Evolutionary conservation across 768 basidiomycete species (phyloP), one percentile per base, ranked within the genome.

Genomic region (Leccinellum rugosiceps): DNA sequence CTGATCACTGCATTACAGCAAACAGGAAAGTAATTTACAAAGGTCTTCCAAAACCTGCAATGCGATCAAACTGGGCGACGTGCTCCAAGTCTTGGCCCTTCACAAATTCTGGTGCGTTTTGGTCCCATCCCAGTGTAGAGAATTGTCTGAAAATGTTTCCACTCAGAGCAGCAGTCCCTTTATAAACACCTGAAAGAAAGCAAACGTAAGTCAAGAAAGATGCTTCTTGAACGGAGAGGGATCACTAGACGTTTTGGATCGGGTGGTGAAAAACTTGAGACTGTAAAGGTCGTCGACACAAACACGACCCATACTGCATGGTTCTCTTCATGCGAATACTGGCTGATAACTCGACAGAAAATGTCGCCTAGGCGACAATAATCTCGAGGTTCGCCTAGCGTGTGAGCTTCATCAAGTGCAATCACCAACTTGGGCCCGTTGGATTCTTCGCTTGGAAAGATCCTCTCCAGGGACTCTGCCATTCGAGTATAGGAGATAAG

Each of bases 71-170:
- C 10, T 23, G 23, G 17, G 61, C 45, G 5, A 56, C 21, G 19
- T 59, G 17, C 7, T 63, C 52, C 5, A 48, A 6, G 11, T 30
- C n/a, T 7, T 55, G 25, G 25, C 25, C n/a, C 7, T 48, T 31
- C 17, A 19, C 43, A 0, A 58, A 43, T 1, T 6, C 10, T 14
- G 2, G 1, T 2, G 65, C 61, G 17, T 6, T 6, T 6, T 63
- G 64, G n/a, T 66, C 64, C 64, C 64, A 65, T 28, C 61, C 61
- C 0, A 65, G 47, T n/a, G 47, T 57, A 21, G 64, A 3, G 64
- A 63, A 41, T 53, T 44, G 11, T 60, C 58, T 65, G 34, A 44
- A 43, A 49, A 19, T 34, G 44, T n/a, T 38, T 13, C 4, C 17
- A 9, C 17, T 38, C 9, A 8, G 35, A n/a, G 17, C 35, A n/a